phyloP scores from a whole-genome alignment of 345 rosid species.

The Gynandropsis gynandra region DNA sequence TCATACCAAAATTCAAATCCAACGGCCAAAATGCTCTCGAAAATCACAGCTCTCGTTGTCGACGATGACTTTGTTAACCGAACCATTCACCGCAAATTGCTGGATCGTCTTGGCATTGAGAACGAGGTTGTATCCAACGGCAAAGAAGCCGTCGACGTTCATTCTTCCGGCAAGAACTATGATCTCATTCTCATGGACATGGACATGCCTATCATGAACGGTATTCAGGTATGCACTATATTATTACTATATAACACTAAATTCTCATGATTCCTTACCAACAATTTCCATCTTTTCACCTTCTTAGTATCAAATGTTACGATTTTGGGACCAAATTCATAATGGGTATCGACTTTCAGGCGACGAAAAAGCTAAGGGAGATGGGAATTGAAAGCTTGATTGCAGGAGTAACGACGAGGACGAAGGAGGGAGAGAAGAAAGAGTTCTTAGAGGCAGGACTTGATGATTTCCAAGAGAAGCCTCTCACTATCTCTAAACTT shows the following conservation, averaged over 20 bases:
- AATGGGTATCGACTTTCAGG: constrained; percentile 35
- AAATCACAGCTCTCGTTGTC: constrained; percentile 25
- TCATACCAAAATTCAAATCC: constrained; percentile 19
- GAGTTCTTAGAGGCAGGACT: constrained; percentile 76
- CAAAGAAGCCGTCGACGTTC: too few relatives aligned
- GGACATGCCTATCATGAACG: constrained; percentile 78
- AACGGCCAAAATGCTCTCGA: constrained; percentile 62
- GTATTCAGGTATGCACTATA: constrained; percentile 44
- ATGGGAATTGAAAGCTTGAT: constrained; percentile 68
- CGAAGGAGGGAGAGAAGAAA: constrained; percentile 31
- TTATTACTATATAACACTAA: not conserved
- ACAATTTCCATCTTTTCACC: too few relatives aligned
- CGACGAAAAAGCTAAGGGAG: constrained; percentile 53
- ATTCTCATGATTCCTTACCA: too few relatives aligned
- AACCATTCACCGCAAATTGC: constrained; percentile 42
- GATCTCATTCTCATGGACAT: constrained; percentile 48
- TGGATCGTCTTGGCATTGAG: constrained; percentile 30
- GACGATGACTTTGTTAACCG: constrained; percentile 22
- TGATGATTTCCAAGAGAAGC: constrained; percentile 74
- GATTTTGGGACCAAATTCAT: too few relatives aligned
- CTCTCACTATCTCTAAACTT: constrained; percentile 60
- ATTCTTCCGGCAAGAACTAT: constrained; percentile 24
- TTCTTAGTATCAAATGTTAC: not conserved
- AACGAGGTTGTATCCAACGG: too few relatives aligned
- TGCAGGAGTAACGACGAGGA: constrained; percentile 57